Base-by-base conservation (phyloP, 306 rosid species). In the Prosopis cineraria region DNA sequence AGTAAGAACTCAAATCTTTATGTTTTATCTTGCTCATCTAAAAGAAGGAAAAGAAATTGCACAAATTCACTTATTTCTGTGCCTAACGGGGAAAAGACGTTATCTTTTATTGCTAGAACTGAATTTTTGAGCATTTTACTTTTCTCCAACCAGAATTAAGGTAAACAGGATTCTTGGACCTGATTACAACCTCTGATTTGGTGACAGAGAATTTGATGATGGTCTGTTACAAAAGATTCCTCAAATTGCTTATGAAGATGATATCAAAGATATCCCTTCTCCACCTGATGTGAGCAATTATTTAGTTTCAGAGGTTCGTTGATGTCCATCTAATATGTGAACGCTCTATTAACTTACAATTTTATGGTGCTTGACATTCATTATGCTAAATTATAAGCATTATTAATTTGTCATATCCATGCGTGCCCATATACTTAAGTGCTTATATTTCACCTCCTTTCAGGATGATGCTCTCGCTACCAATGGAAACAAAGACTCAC, bases 251-350 rank as follows among this genome's bases (percentile, higher is more conserved):
- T 90, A 91, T 41, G 99, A 93, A 87, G 97, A 96, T 84, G 93
- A 86, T 86, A 80, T 80, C 36, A 84, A 82, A 81, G 93, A 91
- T 82, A 78, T 93, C 70, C 89, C 94, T 22, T 79, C 79, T 79
- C 81, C 96, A 39, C 99, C 99, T 65, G 99, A 96, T 76, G 99
- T 96, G 84, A 93, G 99, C 94, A 91, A 79, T 84, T 93, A 83
- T 83, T 87, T 96, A 34, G 98, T 84, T 78, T 87, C 97, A 60
- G 99, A 96, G 98, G 99, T 96, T 86, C 81, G 94, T 86, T 16
- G 19, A 52, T 79, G 41, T 10, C 3, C 20, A 39, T 39, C 13
- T 37, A 55, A 31, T 55, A 63, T 44, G 36, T 41, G 24, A 39
- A 19, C 56, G 24, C 19, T 1, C 50, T 67, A 63, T 71, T 75